Evolutionary conservation across 176 grass and related monocot genomes (phyloP), one percentile per base, ranked within the genome.

Genomic region (Guadua angustifolia): DNA sequence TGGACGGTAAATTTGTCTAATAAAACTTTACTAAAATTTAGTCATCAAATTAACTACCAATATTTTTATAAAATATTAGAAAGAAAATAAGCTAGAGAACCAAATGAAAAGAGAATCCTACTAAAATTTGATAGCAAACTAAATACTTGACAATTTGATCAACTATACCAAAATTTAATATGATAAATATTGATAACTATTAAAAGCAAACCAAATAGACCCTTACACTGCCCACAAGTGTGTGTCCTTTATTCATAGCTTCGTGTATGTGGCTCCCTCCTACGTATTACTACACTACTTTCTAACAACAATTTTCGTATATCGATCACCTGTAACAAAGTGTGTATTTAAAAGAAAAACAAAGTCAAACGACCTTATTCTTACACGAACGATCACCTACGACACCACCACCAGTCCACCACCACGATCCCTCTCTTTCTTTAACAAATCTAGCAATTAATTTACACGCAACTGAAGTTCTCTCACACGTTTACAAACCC

Each of bases 391-490:
- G 36, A 26, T 44, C 35, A 21, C 59, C 26, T 44, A n/a, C 72
- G 29, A 39, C 65, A 40, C 6, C 12, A 61, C 49, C 40, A 3
- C 40, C n/a, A n/a, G n/a, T n/a, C n/a, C n/a, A n/a, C n/a, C n/a
- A n/a, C n/a, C n/a, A n/a, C n/a, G n/a, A n/a, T n/a, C n/a, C 50
- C 40, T 21, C 5, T 39, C 43, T 17, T 13, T 6, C 33, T 69
- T 85, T 19, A 45, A 55, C 52, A 76, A 76, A 53, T 76, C 43
- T 85, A 85, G 40, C 50, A 22, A 25, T 12, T 26, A 74, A 73
- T 74, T 53, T 77, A 89, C 88, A 86, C 64, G 65, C 83, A 53
- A 44, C 77, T 21, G 44, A 72, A 66, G 36, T 66, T 56, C 38
- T 57, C 22, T 62, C 70, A 69, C 75, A 61, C 21, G 32, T 44